Percentiles rank a stretch among this genome's conserved stretches.
Conservation (phyloP, 1,284 basidiomycete species). For the Fomitopsis schrenkii region DNA sequence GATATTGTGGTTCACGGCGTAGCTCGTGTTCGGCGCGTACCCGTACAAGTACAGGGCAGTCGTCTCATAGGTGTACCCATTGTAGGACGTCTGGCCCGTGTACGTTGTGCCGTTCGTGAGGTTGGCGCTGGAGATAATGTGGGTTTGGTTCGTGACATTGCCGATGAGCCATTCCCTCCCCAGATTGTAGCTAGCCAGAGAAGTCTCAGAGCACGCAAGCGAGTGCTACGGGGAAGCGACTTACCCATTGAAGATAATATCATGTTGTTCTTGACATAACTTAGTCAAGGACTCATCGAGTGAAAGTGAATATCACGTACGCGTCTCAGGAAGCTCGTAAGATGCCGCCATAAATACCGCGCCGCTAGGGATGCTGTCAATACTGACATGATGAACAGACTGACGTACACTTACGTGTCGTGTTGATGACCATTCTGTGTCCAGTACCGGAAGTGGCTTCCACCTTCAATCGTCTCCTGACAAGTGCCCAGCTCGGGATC, state of each 20-base stretch:
- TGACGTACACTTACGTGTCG: slow-evolving; percentile 41
- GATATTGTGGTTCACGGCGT: slow-evolving; percentile 75
- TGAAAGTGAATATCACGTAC: slow-evolving; percentile 30
- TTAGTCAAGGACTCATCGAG: not conserved
- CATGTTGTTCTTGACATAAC: slow-evolving; percentile 36
- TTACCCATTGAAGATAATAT: slow-evolving; percentile 55
- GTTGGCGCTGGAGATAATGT: slow-evolving; percentile 46
- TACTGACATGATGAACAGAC: not conserved
- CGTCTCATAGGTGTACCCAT: slow-evolving; percentile 70
- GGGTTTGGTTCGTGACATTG: slow-evolving; percentile 61
- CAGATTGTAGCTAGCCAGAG: slow-evolving; percentile 44
- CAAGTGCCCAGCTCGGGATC: slow-evolving; percentile 78
- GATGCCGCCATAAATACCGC: slow-evolving; percentile 85
- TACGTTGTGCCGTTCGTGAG: slow-evolving; percentile 59
- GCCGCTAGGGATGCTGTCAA: slow-evolving; percentile 37
- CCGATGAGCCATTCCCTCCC: slow-evolving; percentile 81
- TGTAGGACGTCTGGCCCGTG: slow-evolving; percentile 50
- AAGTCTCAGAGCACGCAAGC: not conserved
- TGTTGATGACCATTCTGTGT: slow-evolving; percentile 63
- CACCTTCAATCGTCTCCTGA: slow-evolving; percentile 82
- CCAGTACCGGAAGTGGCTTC: slow-evolving; percentile 92
- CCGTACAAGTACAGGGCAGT: slow-evolving; percentile 66
- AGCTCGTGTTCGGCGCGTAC: slow-evolving; percentile 61
- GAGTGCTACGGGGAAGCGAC: slow-evolving; percentile 11
- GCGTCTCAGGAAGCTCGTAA: slow-evolving; percentile 63